A percentile compares a stretch with the other conserved stretches of the same genome.
Evolutionary conservation across 2,329 filamentous ascomycete species (phyloP).

Genomic region (Aureobasidium subglaciale): DNA sequence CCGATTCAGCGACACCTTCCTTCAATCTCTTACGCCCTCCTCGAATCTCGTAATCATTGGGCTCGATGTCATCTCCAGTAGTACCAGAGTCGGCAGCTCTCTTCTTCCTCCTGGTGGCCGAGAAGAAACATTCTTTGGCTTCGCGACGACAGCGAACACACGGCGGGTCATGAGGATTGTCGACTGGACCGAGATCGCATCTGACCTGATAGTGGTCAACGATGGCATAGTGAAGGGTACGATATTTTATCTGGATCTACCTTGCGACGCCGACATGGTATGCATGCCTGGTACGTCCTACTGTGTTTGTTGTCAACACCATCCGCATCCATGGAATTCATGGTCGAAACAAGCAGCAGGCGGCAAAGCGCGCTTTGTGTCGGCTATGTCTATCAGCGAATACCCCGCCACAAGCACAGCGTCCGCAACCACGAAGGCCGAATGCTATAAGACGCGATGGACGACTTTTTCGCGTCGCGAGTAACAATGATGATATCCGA

Average conservation of each 20-base stretch:
- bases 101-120: slow-evolving; percentile 84
- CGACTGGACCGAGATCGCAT: slow-evolving; percentile 64
- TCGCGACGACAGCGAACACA: slow-evolving; percentile 91
- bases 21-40: slow-evolving; percentile 65
- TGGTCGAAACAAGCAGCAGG: not conserved
- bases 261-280: slow-evolving; percentile 51
- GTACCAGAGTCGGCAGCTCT: slow-evolving; percentile 54
- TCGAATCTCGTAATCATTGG: slow-evolving; percentile 59
- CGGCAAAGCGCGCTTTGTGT: slow-evolving; percentile 14
- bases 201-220: slow-evolving; percentile 39
- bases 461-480: not conserved
- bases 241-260: not conserved
- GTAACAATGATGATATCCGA: too few relatives aligned
- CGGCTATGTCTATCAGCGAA: not conserved
- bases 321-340: not conserved
- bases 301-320: slow-evolving; percentile 12
- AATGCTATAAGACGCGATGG: not conserved
- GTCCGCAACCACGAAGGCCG: not conserved
- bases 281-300: slow-evolving; percentile 39
- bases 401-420: slow-evolving; percentile 3
- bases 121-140: slow-evolving; percentile 96
- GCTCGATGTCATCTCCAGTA: slow-evolving; percentile 36
- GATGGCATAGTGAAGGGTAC: not conserved
- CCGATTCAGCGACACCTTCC: slow-evolving; percentile 37
- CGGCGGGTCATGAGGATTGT: slow-evolving; percentile 88